These are phyloP conservation scores for Wickerhamiella azyma DNA, from an alignment of 805 yeast species.

Conservation along the genomic window DNA sequence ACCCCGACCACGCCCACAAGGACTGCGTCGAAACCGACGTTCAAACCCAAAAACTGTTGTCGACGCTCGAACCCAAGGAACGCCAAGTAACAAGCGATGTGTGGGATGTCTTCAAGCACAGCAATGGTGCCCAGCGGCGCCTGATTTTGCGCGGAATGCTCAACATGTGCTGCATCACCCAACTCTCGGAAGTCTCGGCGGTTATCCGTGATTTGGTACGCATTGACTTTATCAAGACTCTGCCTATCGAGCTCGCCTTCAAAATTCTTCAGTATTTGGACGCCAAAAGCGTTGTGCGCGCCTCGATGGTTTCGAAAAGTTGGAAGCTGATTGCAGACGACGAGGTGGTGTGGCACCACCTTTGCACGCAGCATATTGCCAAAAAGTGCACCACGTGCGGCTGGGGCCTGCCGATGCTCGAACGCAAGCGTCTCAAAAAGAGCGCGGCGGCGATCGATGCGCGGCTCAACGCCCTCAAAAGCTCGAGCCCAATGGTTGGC, in stretches of 20 bases:
- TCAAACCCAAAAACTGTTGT: constrained; percentile 37
- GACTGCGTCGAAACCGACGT: not conserved
- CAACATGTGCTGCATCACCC: constrained; percentile 90
- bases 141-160: constrained; percentile 72
- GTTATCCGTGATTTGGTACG: constrained; percentile 68
- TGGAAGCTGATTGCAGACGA: constrained; percentile 92
- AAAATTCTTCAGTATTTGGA: constrained; percentile 81
- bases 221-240: constrained; percentile 72
- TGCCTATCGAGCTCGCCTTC: constrained; percentile 76
- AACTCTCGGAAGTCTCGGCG: constrained; percentile 68
- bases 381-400: constrained; percentile 96
- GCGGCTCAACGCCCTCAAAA: constrained; percentile 17
- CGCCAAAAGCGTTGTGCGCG: constrained; percentile 83
- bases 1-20: constrained; percentile 4
- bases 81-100: constrained; percentile 67
- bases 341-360: constrained; percentile 93
- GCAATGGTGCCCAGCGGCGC: constrained; percentile 54
- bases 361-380: constrained; percentile 97
- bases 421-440: constrained; percentile 41
- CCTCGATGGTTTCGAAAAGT: constrained; percentile 77
- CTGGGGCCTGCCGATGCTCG: constrained; percentile 94
- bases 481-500: not conserved
- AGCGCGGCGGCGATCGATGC: constrained; percentile 22
- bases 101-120: constrained; percentile 71
- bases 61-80: constrained; percentile 43